Evolutionary conservation across 257 asterid species (phyloP).

Genomic region (Hygrophila difformis): DNA sequence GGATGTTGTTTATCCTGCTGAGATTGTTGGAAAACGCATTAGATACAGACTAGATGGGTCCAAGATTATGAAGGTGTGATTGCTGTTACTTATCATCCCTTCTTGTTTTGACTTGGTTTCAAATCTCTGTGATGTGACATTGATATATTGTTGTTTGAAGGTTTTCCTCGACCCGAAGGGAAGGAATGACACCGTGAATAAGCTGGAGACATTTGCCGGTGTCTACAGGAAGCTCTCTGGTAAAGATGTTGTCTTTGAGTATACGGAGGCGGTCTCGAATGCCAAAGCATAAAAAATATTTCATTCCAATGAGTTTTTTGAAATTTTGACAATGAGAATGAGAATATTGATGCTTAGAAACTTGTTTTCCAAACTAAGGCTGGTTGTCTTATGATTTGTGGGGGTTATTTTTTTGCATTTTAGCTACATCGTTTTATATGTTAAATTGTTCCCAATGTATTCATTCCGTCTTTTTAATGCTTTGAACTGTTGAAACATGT

Average conservation of each 20-base stretch:
- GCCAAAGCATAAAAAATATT: too few relatives aligned
- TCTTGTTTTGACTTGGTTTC: background rate
- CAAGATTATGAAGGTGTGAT: conserved; percentile 79
- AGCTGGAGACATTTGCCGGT: conserved; percentile 47
- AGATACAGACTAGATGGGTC: conserved; percentile 75
- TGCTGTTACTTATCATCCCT: background rate
- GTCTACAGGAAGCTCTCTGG: conserved; percentile 57
- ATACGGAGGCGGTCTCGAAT: conserved; percentile 24
- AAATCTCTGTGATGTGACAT: background rate
- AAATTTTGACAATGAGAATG: too few relatives aligned
- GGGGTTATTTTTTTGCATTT: too few relatives aligned
- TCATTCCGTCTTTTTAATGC: too few relatives aligned
- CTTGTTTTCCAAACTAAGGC: too few relatives aligned
- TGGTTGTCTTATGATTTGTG: too few relatives aligned
- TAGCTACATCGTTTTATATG: too few relatives aligned
- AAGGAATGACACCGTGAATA: conserved; percentile 39
- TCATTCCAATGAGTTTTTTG: too few relatives aligned
- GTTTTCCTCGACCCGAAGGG: conserved; percentile 44
- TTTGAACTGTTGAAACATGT: too few relatives aligned
- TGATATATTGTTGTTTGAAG: conserved; percentile 11
- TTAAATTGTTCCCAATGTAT: too few relatives aligned
- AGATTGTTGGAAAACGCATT: conserved; percentile 68
- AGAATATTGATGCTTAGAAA: too few relatives aligned
- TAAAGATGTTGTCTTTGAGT: conserved; percentile 47
- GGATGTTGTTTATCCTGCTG: conserved; percentile 22